These are phyloP conservation scores for Xylaria cubensis DNA, from an alignment of 495 filamentous ascomycete genomes.

Conservation along the genomic window DNA sequence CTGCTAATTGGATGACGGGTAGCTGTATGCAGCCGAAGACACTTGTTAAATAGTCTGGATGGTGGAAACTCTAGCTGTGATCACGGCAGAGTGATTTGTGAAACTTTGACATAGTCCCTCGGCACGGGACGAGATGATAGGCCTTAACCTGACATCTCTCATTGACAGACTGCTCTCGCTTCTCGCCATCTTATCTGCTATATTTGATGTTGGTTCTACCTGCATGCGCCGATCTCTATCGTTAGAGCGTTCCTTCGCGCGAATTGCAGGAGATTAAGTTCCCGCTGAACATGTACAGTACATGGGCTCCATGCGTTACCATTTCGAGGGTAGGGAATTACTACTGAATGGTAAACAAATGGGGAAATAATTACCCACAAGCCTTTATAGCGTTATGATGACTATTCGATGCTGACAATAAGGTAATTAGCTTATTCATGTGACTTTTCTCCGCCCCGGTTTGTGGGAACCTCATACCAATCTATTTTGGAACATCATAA, in stretches of 20 bases:
- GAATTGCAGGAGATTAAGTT: slow-evolving; percentile 2
- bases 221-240: neutral
- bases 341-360: slow-evolving; percentile 4
- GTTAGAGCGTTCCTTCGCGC: slow-evolving; percentile 15
- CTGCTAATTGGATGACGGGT: neutral
- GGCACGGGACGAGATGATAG: neutral
- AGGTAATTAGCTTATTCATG: neutral
- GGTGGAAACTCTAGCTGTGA: neutral
- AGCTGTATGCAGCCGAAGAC: neutral
- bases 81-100: neutral
- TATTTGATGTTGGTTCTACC: neutral
- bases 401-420: slow-evolving; percentile 19
- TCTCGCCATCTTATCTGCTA: neutral
- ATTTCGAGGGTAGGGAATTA: neutral
- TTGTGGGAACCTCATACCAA: neutral
- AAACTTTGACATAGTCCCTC: neutral
- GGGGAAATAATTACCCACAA: slow-evolving; percentile 8
- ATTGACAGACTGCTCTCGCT: neutral
- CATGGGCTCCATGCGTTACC: neutral
- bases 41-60: neutral
- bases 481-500: neutral
- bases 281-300: slow-evolving; percentile 2
- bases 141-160: neutral
- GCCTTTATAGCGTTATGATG: slow-evolving; percentile 10
- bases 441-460: neutral